These are phyloP conservation scores for Aspergillus caelatus DNA, from an alignment of 2,329 filamentous ascomycete genomes.

Conservation along the genomic window DNA sequence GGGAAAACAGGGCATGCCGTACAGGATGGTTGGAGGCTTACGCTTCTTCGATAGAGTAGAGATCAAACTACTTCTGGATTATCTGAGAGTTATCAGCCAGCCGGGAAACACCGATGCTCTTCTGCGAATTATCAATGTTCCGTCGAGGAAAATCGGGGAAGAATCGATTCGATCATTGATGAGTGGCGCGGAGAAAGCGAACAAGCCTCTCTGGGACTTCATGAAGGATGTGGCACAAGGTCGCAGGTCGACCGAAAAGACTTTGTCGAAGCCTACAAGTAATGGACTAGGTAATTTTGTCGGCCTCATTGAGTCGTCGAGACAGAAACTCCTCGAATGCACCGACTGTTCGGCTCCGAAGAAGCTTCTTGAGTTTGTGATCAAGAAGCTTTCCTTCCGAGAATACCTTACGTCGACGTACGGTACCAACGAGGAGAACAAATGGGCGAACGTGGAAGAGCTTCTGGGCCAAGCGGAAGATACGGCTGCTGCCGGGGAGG, in stretches of 20 bases:
- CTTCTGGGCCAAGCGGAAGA: conserved; percentile 79
- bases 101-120: conserved; percentile 87
- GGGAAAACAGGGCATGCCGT: conserved; percentile 78
- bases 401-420: conserved; percentile 73
- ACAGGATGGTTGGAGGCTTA: conserved; percentile 87
- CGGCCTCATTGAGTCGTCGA: conserved; percentile 60
- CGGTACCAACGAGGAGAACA: conserved; percentile 71
- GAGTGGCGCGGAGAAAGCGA: conserved; percentile 72
- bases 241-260: conserved; percentile 53
- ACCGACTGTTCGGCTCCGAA: conserved; percentile 42
- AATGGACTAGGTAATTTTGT: conserved; percentile 62
- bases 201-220: conserved; percentile 75
- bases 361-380: conserved; percentile 59
- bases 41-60: conserved; percentile 92
- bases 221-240: conserved; percentile 63
- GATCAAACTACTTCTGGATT: conserved; percentile 84
- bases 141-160: conserved; percentile 79
- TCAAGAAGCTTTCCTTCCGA: conserved; percentile 70
- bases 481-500: conserved; percentile 56
- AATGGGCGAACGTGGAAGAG: conserved; percentile 89
- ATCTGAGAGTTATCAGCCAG: conserved; percentile 81
- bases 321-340: conserved; percentile 56
- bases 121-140: conserved; percentile 80
- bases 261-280: conserved; percentile 57
- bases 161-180: conserved; percentile 72